Conservation (phyloP, 2,329 filamentous ascomycete species). For the Colletotrichum orchidophilum region DNA sequence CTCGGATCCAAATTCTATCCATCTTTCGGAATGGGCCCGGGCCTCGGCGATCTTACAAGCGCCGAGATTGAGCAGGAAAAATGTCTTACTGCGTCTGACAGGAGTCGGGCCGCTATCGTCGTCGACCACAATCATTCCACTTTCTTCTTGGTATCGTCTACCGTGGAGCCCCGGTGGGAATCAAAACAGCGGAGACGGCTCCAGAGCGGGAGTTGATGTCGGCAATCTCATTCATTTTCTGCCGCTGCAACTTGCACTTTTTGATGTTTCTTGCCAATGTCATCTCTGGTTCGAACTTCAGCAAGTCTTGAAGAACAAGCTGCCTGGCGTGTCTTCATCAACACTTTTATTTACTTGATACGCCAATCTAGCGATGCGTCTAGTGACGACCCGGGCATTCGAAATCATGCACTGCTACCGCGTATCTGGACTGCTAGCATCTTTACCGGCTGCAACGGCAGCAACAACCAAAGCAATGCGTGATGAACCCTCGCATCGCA, state of each 20-base stretch:
- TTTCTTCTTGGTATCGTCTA: not conserved
- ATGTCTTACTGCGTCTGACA: not conserved
- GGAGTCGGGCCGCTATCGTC: not conserved
- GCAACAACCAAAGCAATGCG: not conserved
- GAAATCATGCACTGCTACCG: not conserved
- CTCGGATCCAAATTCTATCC: not conserved
- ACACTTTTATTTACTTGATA: not conserved
- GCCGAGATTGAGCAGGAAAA: not conserved
- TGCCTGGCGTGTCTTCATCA: not conserved
- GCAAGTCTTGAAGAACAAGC: not conserved
- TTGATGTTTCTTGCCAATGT: not conserved
- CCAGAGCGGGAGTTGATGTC: constrained; percentile 27
- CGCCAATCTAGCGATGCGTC: not conserved
- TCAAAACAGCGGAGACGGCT: constrained; percentile 14
- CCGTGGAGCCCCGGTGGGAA: constrained; percentile 10
- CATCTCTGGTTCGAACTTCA: not conserved
- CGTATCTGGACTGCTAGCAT: not conserved
- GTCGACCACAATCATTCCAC: not conserved
- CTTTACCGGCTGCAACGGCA: not conserved
- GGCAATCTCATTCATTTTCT: constrained; percentile 9
- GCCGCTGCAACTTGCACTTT: not conserved
- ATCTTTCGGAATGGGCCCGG: not conserved
- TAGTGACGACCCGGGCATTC: not conserved
- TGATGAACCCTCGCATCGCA: not conserved
- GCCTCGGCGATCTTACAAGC: constrained; percentile 14